Conservation (phyloP, 345 rosid species). For the Acer saccharum region DNA sequence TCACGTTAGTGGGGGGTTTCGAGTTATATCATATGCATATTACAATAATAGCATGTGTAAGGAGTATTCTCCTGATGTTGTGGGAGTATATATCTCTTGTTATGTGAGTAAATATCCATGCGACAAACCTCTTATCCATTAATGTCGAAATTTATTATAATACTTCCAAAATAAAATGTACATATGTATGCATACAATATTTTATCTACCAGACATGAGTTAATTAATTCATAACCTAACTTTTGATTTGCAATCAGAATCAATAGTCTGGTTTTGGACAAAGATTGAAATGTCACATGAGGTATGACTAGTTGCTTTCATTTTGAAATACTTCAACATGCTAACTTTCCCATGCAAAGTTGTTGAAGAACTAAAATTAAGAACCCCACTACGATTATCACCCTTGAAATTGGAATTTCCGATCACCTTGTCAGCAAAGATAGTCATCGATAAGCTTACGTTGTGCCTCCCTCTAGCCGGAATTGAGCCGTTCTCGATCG, state of each 20-base stretch:
- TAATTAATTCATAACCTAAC: constrained; percentile 13
- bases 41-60: no score
- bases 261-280: not conserved
- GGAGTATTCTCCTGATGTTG: no score
- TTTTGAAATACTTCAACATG: constrained; percentile 30
- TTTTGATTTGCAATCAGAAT: constrained; percentile 25
- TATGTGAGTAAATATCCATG: no score
- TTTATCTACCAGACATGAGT: no score
- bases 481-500: constrained; percentile 25
- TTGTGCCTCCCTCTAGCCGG: constrained; percentile 34
- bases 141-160: no score
- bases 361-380: constrained; percentile 36
- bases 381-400: constrained; percentile 19
- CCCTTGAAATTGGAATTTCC: not conserved
- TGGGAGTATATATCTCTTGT: no score
- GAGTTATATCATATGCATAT: no score
- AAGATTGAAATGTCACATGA: constrained; percentile 22
- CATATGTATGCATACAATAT: no score
- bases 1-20: no score
- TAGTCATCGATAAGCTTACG: constrained; percentile 16
- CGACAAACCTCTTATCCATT: no score
- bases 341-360: constrained; percentile 35
- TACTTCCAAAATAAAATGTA: no score
- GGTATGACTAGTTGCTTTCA: constrained; percentile 32
- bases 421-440: constrained; percentile 30